Conservation (phyloP, 2,329 filamentous ascomycete genomes). For the Colletotrichum sojae region DNA sequence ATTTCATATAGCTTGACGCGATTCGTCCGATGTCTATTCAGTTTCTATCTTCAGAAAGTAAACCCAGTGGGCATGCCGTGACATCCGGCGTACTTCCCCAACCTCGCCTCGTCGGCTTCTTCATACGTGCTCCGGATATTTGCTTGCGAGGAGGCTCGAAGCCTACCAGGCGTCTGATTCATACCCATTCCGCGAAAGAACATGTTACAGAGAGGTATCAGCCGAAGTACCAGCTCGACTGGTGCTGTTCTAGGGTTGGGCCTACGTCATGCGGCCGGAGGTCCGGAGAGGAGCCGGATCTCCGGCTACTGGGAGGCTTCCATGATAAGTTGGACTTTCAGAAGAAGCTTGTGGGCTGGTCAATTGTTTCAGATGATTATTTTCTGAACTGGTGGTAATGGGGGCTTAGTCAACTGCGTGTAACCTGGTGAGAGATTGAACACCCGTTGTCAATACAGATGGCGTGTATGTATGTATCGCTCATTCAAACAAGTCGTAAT, state of each 20-base stretch:
- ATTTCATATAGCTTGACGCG: neutral
- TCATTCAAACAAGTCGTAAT: too few species aligned
- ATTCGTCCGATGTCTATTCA: conserved; percentile 2
- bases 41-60: neutral
- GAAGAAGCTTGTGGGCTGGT: too few species aligned
- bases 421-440: too few species aligned
- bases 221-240: neutral
- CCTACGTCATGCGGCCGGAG: neutral
- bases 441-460: too few species aligned
- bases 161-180: neutral
- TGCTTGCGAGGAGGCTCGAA: neutral
- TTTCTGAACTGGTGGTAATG: too few species aligned
- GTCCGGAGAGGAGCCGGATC: neutral
- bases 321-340: too few species aligned
- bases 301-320: neutral
- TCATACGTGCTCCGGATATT: too few species aligned
- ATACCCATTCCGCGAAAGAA: neutral
- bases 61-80: neutral
- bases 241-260: neutral
- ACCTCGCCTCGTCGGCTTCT: neutral
- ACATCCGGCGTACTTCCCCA: conserved; percentile 14
- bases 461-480: too few species aligned
- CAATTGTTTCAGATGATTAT: too few species aligned
- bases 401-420: too few species aligned
- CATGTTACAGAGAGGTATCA: neutral